Conservation (phyloP, 2,329 filamentous ascomycete species). For the Fusarium austroafricanum region DNA sequence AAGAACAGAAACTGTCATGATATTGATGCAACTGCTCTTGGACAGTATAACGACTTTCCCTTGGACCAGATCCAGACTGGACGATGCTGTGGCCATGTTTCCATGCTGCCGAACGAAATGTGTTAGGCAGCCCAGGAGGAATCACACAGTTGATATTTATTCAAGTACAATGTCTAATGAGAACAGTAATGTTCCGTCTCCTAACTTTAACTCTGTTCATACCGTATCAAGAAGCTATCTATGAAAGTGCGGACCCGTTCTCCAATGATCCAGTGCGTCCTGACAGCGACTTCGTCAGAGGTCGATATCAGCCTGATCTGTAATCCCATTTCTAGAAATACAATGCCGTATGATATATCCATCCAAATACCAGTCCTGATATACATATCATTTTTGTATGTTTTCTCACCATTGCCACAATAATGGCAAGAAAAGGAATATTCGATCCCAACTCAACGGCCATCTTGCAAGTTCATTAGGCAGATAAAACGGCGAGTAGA, state of each 20-base stretch:
- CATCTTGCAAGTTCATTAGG: background rate
- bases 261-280: background rate
- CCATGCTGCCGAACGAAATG: background rate
- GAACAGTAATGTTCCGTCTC: too few relatives aligned
- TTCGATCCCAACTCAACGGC: background rate
- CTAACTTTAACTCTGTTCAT: too few relatives aligned
- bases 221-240: too few relatives aligned
- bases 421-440: background rate
- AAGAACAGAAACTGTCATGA: background rate
- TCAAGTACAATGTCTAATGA: too few relatives aligned
- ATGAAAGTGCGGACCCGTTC: too few relatives aligned
- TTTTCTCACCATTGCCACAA: background rate
- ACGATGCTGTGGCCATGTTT: background rate
- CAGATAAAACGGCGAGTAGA: background rate
- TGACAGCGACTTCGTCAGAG: background rate
- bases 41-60: too few relatives aligned
- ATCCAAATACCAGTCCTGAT: too few relatives aligned
- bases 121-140: background rate
- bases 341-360: too few relatives aligned
- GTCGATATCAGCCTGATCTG: background rate
- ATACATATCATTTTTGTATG: background rate
- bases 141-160: too few relatives aligned
- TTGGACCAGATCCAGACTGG: too few relatives aligned
- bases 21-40: too few relatives aligned
- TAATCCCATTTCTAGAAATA: background rate